A percentile compares a stretch with the other conserved stretches of the same genome.
phyloP scores from a whole-genome alignment of 139 green algal genomes.

The Picochlorum sp. region DNA sequence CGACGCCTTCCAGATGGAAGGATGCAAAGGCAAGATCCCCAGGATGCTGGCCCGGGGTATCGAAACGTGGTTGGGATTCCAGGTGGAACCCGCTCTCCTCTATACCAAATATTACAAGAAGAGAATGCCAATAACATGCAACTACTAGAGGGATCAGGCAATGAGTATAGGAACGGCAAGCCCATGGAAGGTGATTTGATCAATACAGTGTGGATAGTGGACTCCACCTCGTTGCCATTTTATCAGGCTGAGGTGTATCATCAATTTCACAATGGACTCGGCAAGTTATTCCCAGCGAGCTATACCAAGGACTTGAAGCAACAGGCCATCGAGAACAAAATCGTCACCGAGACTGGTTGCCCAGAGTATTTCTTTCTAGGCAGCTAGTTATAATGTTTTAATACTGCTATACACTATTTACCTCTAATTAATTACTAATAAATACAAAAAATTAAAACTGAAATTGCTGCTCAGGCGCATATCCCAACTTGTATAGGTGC shows the following conservation, averaged over 20 bases:
- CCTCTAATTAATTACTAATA: neutral
- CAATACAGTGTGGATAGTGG: constrained; percentile 45
- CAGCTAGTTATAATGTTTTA: neutral
- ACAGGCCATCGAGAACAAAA: neutral
- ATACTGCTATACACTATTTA: neutral
- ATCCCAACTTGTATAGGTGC: constrained; percentile 61
- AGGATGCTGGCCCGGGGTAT: constrained; percentile 54
- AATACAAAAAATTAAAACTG: constrained; percentile 77
- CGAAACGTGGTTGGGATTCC: constrained; percentile 78
- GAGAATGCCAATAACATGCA: constrained; percentile 71
- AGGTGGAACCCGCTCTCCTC: constrained; percentile 45
- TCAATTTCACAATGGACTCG: constrained; percentile 66
- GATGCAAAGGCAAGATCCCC: constrained; percentile 53
- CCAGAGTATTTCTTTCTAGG: constrained; percentile 51
- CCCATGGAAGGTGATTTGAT: constrained; percentile 42
- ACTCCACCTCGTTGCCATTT: constrained; percentile 59
- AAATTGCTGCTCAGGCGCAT: constrained; percentile 66
- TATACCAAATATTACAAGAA: constrained; percentile 56
- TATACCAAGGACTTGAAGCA: constrained; percentile 52
- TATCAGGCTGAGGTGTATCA: constrained; percentile 78
- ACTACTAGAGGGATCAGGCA: constrained; percentile 47
- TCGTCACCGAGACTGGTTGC: constrained; percentile 52
- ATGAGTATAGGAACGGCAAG: constrained; percentile 10
- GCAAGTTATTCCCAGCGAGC: constrained; percentile 21
- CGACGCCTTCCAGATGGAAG: constrained; percentile 7